Evolutionary conservation across 192 early-diverging fungal genomes (phyloP), one percentile per base, ranked within the genome.

Genomic region (Umbelopsis vinacea): DNA sequence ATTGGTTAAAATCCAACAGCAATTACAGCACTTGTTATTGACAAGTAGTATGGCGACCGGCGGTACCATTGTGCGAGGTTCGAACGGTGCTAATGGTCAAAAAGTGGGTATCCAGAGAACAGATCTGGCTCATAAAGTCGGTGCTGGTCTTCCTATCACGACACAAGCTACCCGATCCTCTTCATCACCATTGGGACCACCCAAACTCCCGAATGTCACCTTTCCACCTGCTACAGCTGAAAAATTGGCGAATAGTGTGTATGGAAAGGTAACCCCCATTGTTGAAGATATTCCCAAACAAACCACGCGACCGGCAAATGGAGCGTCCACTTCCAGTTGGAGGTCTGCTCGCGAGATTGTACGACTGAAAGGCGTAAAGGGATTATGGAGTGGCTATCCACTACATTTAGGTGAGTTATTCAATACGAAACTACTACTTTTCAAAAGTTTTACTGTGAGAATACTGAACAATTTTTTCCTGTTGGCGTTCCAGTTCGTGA

Each of bases 1-100:
- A 71, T 77, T 93, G 43, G 87, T 94, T 43, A 94, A 94, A 70
- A 86, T 92, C 4, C 92, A 92, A 78, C 81, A 87, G 70, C 93
- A 92, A 74, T 78, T 92, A 23, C 87, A 91, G 35, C 80, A 84
- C 46, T 71, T 92, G 78, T 78, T 80, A 52, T 80, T 85, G 70
- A 78, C 80, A 45, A 83, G 79, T 15, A 73, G 74, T 67, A 81
- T 80, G 57, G 82, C 79, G n/a, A 76, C 82, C 14, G 80, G 82
- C 26, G 82, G 74, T 6, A 83, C 79, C 11, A 72, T 81, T 10
- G 53, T 82, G 37, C 74, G 79, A 21, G 74, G 77, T 15, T 74
- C 74, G 43, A 14, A 74, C 76, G 0, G 29, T 78, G 50, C 47
- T 68, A 19, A 55, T 38, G 57, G 57, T 6, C 7, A 22, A 12